phyloP scores from a whole-genome alignment of 306 rosid species.

The Prunus padus region DNA sequence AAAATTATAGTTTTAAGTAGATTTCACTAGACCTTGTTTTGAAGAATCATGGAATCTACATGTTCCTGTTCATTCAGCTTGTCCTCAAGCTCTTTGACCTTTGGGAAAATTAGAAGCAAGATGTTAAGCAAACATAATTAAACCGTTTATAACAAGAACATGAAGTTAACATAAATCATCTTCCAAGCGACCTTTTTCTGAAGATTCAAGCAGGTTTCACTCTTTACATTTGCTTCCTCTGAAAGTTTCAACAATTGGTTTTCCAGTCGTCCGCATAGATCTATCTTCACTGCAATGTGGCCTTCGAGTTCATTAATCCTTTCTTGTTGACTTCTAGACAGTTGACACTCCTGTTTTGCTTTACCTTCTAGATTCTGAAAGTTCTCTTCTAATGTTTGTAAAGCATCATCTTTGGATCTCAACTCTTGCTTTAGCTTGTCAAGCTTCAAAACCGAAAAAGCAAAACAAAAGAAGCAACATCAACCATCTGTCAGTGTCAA shows the following conservation, averaged over 20 bases:
- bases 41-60: slow-evolving; percentile 23
- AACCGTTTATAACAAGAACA: background rate
- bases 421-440: slow-evolving; percentile 23
- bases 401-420: slow-evolving; percentile 20
- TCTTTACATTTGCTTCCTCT: slow-evolving; percentile 20
- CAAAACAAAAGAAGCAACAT: background rate
- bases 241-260: slow-evolving; percentile 11
- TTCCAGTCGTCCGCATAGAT: slow-evolving; percentile 17
- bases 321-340: slow-evolving; percentile 23
- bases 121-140: slow-evolving; percentile 11
- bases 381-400: slow-evolving; percentile 17
- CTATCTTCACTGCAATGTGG: background rate
- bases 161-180: background rate
- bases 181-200: slow-evolving; percentile 17
- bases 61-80: slow-evolving; percentile 11
- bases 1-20: background rate
- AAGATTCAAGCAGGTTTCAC: slow-evolving; percentile 11
- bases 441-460: slow-evolving; percentile 3
- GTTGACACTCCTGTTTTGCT: slow-evolving; percentile 10
- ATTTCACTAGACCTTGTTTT: slow-evolving; percentile 21
- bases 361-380: slow-evolving; percentile 11
- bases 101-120: background rate
- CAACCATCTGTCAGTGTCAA: background rate
- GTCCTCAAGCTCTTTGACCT: slow-evolving; percentile 28
- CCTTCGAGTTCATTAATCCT: slow-evolving; percentile 8